Base-by-base conservation (phyloP, 106 monocot species). In the Dactylorhiza incarnata region DNA sequence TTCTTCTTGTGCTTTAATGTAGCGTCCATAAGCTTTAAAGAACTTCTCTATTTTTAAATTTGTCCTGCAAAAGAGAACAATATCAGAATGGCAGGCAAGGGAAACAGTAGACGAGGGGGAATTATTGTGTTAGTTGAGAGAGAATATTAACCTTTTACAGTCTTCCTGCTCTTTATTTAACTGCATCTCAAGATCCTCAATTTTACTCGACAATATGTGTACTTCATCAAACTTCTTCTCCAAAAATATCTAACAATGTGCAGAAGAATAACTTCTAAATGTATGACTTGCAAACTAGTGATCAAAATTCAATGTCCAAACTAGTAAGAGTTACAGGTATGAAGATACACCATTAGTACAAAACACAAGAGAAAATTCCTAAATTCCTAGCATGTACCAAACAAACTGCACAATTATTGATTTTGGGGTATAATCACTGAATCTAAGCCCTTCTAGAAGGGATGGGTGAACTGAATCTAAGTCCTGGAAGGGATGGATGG, bases 101-200 rank as follows among this genome's bases (percentile, higher is more conserved):
- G 25, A 25, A 71, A 24, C 24, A 26, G 29, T 12, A 65, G 11
- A 24, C 24, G 26, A 65, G 26, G 12, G 29, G 29, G 29, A 61
- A 79, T 24, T 12, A 73, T 22, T 43, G 51, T 52, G 72, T 49
- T 72, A 11, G 15, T 29, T 51, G 47, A 56, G 11, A 48, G 58
- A 51, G 5, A 73, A 62, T 19, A 51, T 47, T 7, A 75, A 89
- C 89, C 89, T 89, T 80, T 80, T 86, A 70, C 84, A 84, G 44
- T 87, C 87, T 79, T 89, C 84, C 81, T 89, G 82, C 73, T 89
- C 89, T 68, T 73, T 89, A 24, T 48, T 84, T 47, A 89, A 44
- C 72, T 87, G 86, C 45, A 58, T 80, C 55, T 89, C 89, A 82
- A 89, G 84, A 71, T 89, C 87, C 79, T 84, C 66, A 48, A 84